These are phyloP conservation scores for Capronia epimyces DNA, from an alignment of 2,329 filamentous ascomycete genomes.

Conservation along the genomic window DNA sequence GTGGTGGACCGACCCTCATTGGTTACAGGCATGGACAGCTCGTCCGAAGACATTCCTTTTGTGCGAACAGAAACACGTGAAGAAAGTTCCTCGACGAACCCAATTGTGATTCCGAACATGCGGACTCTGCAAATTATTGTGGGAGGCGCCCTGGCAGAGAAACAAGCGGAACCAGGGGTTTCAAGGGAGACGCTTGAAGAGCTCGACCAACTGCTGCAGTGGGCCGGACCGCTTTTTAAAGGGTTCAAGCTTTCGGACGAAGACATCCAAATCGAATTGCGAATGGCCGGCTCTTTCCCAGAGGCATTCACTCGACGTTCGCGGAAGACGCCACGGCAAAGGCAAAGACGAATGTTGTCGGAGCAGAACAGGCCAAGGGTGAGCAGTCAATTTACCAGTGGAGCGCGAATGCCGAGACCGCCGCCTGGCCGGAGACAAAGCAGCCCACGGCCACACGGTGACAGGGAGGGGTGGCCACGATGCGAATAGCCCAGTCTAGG, in stretches of 20 bases:
- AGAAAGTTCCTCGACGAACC: constrained; percentile 1
- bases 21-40: not conserved
- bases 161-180: not conserved
- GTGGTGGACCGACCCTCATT: not conserved
- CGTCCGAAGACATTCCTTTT: constrained; percentile 1
- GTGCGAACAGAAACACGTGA: not conserved
- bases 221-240: constrained; percentile 9
- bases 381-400: not conserved
- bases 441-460: not conserved
- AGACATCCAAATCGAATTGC: constrained; percentile 17
- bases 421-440: not conserved
- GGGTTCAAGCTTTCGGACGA: constrained; percentile 10
- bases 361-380: not conserved
- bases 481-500: no score
- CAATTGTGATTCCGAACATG: constrained; percentile 22
- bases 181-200: constrained; percentile 1
- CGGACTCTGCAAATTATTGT: constrained; percentile 26
- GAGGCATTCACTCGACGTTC: not conserved
- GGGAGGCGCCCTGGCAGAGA: constrained; percentile 19
- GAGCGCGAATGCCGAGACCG: not conserved
- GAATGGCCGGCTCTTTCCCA: constrained; percentile 1
- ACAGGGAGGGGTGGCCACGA: not conserved
- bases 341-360: not conserved
- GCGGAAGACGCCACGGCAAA: not conserved
- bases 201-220: constrained; percentile 13